phyloP scores from a whole-genome alignment of 768 basidiomycete species.

The Pleurotus pulmonarius region DNA sequence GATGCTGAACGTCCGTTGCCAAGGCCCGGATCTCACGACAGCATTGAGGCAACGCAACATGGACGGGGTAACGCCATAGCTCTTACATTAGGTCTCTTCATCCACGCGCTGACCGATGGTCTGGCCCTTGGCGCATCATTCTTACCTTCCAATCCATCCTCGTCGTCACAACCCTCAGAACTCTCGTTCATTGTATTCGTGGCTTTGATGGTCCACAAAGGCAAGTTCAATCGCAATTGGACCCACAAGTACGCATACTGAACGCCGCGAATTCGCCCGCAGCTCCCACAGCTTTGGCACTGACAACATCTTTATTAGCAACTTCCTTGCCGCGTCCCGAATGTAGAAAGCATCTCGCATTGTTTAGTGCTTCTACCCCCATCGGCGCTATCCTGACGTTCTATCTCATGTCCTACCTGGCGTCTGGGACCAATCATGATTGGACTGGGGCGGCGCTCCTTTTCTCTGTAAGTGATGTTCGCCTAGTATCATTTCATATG shows the following conservation, averaged over 20 bases:
- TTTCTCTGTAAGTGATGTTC: conserved; percentile 63
- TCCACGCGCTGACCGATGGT: conserved; percentile 90
- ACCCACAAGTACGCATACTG: background rate
- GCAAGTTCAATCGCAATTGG: conserved; percentile 23
- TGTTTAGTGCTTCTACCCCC: conserved; percentile 86
- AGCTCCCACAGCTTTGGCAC: conserved; percentile 91
- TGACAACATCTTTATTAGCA: conserved; percentile 82
- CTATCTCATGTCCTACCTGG: conserved; percentile 53
- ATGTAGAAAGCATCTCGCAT: conserved; percentile 69
- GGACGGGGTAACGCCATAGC: conserved; percentile 46
- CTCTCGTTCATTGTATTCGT: conserved; percentile 86
- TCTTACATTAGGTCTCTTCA: conserved; percentile 79
- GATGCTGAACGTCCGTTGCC: conserved; percentile 17
- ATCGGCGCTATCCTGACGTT: conserved; percentile 79
- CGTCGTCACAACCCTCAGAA: conserved; percentile 30
- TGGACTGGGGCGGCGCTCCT: conserved; percentile 79
- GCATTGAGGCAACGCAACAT: conserved; percentile 7
- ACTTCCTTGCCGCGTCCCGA: conserved; percentile 63
- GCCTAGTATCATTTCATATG: conserved; percentile 3
- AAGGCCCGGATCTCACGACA: conserved; percentile 13
- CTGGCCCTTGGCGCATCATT: conserved; percentile 85
- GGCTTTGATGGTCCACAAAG: conserved; percentile 91
- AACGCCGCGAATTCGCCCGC: background rate
- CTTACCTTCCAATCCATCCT: conserved; percentile 22
- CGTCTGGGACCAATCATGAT: conserved; percentile 35